Conservation (phyloP, 23 red algal species). For the Agarophyton chilense region DNA sequence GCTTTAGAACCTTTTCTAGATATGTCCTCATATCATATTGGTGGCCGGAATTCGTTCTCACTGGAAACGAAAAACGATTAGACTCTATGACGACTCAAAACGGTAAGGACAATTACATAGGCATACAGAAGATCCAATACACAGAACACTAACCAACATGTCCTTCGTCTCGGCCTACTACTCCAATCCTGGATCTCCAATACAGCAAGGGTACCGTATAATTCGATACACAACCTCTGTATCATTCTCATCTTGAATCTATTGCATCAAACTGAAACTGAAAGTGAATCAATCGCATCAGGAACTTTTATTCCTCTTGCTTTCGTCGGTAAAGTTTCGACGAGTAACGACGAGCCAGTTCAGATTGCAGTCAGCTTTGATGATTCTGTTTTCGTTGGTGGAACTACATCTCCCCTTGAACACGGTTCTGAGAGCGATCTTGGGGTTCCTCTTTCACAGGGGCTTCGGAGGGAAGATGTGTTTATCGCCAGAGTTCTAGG, state of each 20-base stretch:
- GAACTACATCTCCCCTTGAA: slow-evolving; percentile 52
- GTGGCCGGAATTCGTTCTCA: no score
- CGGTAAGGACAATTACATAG: no score
- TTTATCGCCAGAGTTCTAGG: slow-evolving; percentile 45
- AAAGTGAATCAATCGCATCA: not conserved
- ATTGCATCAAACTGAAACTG: not conserved
- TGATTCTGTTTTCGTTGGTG: slow-evolving; percentile 33
- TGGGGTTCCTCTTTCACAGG: slow-evolving; percentile 16
- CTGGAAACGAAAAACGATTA: no score
- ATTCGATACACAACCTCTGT: not conserved
- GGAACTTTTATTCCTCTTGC: slow-evolving; percentile 11
- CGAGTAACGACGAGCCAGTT: slow-evolving; percentile 58
- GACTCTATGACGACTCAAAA: no score
- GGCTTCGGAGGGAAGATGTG: slow-evolving; percentile 26
- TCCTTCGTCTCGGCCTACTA: no score
- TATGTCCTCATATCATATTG: no score
- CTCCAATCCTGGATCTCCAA: no score
- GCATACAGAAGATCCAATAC: no score
- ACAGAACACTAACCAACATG: no score
- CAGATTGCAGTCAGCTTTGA: not conserved
- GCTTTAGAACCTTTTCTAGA: no score
- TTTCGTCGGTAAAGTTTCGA: slow-evolving; percentile 11
- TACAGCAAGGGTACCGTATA: no score
- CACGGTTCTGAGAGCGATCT: slow-evolving; percentile 45
- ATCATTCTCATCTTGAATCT: not conserved